Base-by-base conservation (phyloP, 441 rosid genomes). In the Geranium incanum region DNA sequence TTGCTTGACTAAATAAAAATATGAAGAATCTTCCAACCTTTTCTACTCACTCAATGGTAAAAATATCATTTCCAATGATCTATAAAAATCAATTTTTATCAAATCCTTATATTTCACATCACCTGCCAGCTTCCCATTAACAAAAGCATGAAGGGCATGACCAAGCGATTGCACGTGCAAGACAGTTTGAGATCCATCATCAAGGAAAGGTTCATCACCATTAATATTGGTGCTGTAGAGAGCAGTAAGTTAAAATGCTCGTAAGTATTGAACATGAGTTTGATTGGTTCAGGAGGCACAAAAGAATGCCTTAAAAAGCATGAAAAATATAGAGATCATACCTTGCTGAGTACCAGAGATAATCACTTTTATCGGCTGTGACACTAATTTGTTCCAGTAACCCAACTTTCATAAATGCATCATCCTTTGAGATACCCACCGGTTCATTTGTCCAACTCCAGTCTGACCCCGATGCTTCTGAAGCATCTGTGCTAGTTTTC, bases 261-360 rank as follows among this genome's bases (percentile, higher is more conserved):
- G 13, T 48, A 48, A 39, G 63, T 23, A 55, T 73, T 38, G 38
- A 59, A 59, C 36, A 33, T 48, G 43, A 18, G 73, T 4, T 21
- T 60, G 19, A 48, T 3, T 19, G 39, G 73, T 67, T 67, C 59
- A 41, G 48, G 36, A 36, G 39, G 69, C 57, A 48, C n/a, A 43
- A 70, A 71, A 63, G 39, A 67, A 75, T 63, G 67, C 12, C 41
- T 43, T 66, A n/a, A 45, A 23, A 64, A 36, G n/a, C 39, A 64
- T 23, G 16, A 15, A 28, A 28, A 15, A 45, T 9, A 11, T 3
- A 18, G 28, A 1, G 48, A 41, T 0, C n/a, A 67, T 85, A 90
- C 99, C 96, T 87, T 75, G 84, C 70, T 4, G 97, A 90, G 81
- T 95, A 95, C 99, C 99, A 95, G 75, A 95, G 78, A 85, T 88